Conservation (phyloP, 305 asterid genomes). For the Solanum aculeatissimum region DNA sequence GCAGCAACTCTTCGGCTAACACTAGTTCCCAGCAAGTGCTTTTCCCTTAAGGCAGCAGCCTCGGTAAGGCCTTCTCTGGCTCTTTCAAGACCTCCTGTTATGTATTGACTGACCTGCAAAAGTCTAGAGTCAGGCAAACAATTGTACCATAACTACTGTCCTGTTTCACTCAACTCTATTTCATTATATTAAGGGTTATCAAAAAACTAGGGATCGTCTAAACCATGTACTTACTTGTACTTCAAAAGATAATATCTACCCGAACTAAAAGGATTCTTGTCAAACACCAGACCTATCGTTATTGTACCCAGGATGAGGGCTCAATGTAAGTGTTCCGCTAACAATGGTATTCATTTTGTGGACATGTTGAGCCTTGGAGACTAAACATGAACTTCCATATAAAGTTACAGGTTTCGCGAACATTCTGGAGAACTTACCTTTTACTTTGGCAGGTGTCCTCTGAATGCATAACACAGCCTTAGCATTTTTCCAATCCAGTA, state of each 20-base stretch:
- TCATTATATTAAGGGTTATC: neutral
- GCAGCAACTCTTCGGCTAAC: slow-evolving; percentile 94
- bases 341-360: neutral
- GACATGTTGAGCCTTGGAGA: neutral
- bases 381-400: neutral
- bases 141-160: neutral
- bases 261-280: neutral
- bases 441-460: neutral
- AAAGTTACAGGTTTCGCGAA: neutral
- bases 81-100: slow-evolving; percentile 90
- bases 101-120: slow-evolving; percentile 65
- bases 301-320: neutral
- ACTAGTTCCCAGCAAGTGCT: slow-evolving; percentile 72
- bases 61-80: slow-evolving; percentile 80
- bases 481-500: neutral
- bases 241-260: neutral
- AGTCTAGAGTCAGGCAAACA: neutral
- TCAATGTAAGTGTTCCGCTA: neutral
- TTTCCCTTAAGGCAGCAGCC: slow-evolving; percentile 88
- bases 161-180: neutral
- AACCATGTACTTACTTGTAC: neutral
- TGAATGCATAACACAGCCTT: neutral
- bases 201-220: neutral
- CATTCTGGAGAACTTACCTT: neutral
- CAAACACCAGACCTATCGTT: neutral